These are phyloP conservation scores for Chloropicon primus DNA, from an alignment of 139 green algal species.

Conservation along the genomic window DNA sequence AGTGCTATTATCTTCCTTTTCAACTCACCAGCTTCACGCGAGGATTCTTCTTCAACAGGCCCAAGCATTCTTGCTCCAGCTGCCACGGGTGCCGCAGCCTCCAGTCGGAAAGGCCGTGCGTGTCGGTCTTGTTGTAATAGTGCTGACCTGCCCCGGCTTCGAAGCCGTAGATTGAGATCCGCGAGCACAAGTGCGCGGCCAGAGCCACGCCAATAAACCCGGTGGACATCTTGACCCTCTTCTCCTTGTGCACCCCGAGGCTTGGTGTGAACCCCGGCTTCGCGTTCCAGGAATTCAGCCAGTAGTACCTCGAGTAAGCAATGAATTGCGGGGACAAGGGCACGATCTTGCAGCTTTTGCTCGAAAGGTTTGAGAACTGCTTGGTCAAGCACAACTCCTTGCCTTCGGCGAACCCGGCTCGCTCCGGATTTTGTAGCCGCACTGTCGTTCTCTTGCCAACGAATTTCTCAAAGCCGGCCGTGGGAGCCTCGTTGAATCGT, in stretches of 20 bases:
- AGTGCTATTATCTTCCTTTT: no score
- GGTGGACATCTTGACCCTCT: slow-evolving; percentile 7
- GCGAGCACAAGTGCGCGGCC: slow-evolving; percentile 2
- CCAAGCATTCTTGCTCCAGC: background rate
- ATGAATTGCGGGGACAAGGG: background rate
- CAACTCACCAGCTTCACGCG: background rate
- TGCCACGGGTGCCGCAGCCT: background rate
- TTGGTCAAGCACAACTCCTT: background rate
- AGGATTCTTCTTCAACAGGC: background rate
- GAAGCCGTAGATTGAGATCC: slow-evolving; percentile 1
- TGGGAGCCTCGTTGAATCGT: slow-evolving; percentile 4
- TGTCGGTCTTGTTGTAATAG: slow-evolving; percentile 3
- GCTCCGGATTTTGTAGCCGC: background rate
- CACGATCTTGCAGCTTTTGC: background rate
- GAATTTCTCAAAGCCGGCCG: background rate
- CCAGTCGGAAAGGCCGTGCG: background rate
- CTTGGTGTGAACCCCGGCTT: background rate
- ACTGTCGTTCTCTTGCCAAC: background rate
- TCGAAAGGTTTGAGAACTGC: background rate
- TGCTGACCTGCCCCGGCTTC: background rate
- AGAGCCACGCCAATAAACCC: slow-evolving; percentile 5
- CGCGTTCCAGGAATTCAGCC: background rate
- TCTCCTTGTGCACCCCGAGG: background rate
- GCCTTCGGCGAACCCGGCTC: background rate
- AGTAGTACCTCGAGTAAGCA: no score